phyloP scores from a whole-genome alignment of 768 basidiomycete genomes.

The Tricholomella constricta region DNA sequence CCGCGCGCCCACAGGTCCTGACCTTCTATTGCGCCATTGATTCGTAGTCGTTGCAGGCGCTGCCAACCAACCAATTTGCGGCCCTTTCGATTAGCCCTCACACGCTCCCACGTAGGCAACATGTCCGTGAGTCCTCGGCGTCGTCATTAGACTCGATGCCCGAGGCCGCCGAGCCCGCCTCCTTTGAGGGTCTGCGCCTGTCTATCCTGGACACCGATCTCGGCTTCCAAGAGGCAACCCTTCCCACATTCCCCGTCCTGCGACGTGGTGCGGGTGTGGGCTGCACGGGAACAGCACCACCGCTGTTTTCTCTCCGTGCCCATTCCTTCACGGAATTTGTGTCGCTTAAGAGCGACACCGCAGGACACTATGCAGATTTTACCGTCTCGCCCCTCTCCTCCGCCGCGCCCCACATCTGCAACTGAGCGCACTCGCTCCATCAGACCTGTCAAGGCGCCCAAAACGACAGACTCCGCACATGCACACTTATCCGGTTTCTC shows the following conservation, averaged over 20 bases:
- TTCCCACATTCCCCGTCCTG: conserved; percentile 10
- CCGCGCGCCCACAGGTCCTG: conserved; percentile 9
- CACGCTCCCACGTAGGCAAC: conserved; percentile 46
- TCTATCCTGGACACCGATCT: conserved; percentile 31
- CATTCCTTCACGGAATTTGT: conserved; percentile 15
- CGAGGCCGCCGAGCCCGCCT: conserved; percentile 38
- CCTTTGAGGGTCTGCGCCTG: conserved; percentile 40
- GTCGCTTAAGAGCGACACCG: conserved; percentile 18
- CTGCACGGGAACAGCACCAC: conserved; percentile 7
- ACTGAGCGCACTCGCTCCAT: conserved; percentile 30
- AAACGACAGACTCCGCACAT: conserved; percentile 6
- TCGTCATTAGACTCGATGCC: conserved; percentile 64
- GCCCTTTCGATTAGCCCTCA: conserved; percentile 57
- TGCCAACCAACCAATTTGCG: conserved; percentile 50
- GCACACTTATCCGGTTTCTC: background rate
- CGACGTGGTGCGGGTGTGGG: conserved; percentile 1
- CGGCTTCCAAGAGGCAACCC: conserved; percentile 5
- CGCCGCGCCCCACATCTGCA: conserved; percentile 49
- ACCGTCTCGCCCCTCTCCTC: conserved; percentile 39
- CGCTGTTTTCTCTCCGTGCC: conserved; percentile 17
- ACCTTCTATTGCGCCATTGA: conserved; percentile 5
- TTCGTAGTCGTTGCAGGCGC: conserved; percentile 22
- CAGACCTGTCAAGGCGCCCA: background rate
- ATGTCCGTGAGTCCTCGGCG: conserved; percentile 46
- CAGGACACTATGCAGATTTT: conserved; percentile 25